A percentile compares a stretch with the other conserved stretches of the same genome.
Evolutionary conservation across 1,139 yeast species (phyloP).

Genomic region (Candida pseudoviswanathii): DNA sequence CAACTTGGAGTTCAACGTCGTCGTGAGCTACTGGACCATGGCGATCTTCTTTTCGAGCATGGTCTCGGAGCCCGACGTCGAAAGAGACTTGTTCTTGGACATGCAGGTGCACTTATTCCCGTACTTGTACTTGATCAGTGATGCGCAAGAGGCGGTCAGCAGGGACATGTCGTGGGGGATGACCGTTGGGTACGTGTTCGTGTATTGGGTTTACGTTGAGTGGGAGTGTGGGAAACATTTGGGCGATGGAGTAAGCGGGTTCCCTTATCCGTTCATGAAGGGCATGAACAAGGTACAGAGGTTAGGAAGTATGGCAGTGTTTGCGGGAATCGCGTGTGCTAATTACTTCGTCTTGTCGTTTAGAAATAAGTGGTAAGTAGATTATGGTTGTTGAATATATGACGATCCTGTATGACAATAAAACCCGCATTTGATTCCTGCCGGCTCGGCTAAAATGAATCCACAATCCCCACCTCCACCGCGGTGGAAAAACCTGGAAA

Average conservation of each 20-base stretch:
- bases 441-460: too few species aligned
- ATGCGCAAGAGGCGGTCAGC: slow-evolving; percentile 2
- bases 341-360: slow-evolving; percentile 12
- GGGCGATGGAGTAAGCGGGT: slow-evolving; percentile 17
- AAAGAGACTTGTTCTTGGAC: slow-evolving; percentile 20
- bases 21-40: slow-evolving; percentile 26
- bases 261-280: slow-evolving; percentile 25
- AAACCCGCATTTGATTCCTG: too few species aligned
- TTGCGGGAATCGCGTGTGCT: slow-evolving; percentile 10
- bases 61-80: slow-evolving; percentile 22
- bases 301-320: slow-evolving; percentile 7
- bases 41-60: slow-evolving; percentile 18
- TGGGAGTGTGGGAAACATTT: slow-evolving; percentile 10
- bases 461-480: too few species aligned
- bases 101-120: slow-evolving; percentile 27
- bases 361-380: slow-evolving; percentile 6
- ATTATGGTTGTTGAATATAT: too few species aligned
- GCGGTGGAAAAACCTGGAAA: too few species aligned
- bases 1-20: slow-evolving; percentile 25
- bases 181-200: slow-evolving; percentile 9
- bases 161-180: background rate
- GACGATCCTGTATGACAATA: too few species aligned
- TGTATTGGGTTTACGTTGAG: slow-evolving; percentile 13
- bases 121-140: slow-evolving; percentile 16
- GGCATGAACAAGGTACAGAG: slow-evolving; percentile 10